Percentiles rank a stretch among this genome's conserved stretches.
phyloP scores from a whole-genome alignment of 495 filamentous ascomycete genomes.

The Aspergillus heteromorphus region DNA sequence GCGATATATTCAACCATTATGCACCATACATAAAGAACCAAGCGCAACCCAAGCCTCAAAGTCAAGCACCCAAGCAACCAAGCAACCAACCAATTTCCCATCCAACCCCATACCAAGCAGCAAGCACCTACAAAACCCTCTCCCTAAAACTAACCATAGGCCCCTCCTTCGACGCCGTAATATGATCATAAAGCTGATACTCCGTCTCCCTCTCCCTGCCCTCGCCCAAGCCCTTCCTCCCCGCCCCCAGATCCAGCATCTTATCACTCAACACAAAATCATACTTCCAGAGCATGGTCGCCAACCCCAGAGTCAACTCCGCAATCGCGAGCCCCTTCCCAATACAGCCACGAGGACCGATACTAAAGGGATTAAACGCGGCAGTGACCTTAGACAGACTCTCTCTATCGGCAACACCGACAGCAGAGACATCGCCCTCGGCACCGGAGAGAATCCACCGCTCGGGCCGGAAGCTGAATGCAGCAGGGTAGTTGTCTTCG shows the following conservation, averaged over 20 bases:
- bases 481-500: constrained; percentile 44
- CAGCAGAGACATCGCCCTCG: background rate
- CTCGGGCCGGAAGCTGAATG: constrained; percentile 35
- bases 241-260: background rate
- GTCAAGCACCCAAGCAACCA: background rate
- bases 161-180: background rate
- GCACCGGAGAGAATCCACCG: background rate
- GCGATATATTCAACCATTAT: too few species aligned
- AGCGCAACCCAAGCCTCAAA: too few species aligned
- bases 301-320: background rate
- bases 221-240: background rate
- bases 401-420: background rate
- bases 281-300: background rate
- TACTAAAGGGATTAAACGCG: background rate
- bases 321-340: background rate
- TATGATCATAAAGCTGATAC: background rate
- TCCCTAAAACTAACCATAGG: background rate
- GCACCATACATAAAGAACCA: too few species aligned
- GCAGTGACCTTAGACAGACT: background rate
- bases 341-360: background rate
- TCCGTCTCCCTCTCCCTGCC: background rate
- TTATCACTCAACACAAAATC: background rate
- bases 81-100: background rate
- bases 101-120: background rate
- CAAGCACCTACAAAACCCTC: background rate